Conservation (phyloP, 116 monocot genomes). For the Papilionanthe hybrid region DNA sequence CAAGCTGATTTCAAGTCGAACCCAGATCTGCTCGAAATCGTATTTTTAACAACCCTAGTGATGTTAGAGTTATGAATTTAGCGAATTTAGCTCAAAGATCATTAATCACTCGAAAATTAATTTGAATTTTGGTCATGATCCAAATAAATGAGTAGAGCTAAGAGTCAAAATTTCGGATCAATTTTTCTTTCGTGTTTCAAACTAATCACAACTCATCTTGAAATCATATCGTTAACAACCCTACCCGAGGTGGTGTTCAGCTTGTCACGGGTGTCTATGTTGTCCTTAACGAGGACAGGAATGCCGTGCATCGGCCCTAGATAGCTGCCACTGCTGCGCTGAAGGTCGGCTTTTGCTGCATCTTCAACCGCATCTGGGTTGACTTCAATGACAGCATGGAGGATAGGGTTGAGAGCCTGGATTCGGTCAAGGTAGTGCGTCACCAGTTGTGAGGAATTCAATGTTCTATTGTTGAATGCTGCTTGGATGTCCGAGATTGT, state of each 20-base stretch:
- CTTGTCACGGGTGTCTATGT: conserved; percentile 46
- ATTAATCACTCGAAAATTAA: no score
- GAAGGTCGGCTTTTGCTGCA: not conserved
- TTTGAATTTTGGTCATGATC: no score
- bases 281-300: conserved; percentile 72
- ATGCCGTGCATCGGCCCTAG: conserved; percentile 43
- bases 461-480: not conserved
- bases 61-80: no score
- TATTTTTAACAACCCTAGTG: no score
- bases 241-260: conserved; percentile 82
- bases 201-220: no score
- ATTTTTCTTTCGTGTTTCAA: no score
- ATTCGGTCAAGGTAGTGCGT: not conserved
- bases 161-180: no score
- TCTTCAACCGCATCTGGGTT: conserved; percentile 1
- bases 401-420: not conserved
- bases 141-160: no score
- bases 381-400: conserved; percentile 10
- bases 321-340: not conserved
- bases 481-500: not conserved
- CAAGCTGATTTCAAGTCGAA: no score
- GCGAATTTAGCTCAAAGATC: no score
- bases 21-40: no score
- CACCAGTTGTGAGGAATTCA: not conserved
- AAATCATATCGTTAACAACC: no score